Base-by-base conservation (phyloP, 352 stramenopile genomes). In the Phytophthora constricta region DNA sequence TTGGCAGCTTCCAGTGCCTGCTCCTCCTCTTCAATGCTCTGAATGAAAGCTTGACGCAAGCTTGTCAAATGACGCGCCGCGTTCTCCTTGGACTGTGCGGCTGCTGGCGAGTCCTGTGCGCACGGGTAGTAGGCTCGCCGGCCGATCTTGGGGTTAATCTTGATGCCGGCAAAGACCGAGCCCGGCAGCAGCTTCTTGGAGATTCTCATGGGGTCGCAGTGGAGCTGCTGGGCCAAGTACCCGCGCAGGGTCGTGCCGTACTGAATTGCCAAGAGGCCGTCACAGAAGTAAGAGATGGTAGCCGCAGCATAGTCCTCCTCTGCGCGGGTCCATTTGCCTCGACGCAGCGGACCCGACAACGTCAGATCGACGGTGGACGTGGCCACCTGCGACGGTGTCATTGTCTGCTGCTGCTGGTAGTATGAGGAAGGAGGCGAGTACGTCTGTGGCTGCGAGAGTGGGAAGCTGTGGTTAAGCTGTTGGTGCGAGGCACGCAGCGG, bases 201-300 rank as follows among this genome's bases (percentile, higher is more conserved):
- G 62, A 92, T 87, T 16, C 84, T 76, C 84, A 92, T 92, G 22
- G 84, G 84, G 50, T 89, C 79, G 65, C 84, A 93, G 61, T 93
- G 79, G 1, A 93, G 68, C 46, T 88, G 74, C 57, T 89, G 75
- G 2, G 84, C 84, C 34, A 93, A 68, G 66, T 88, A 93, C 22
- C 82, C 79, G n/a, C 84, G 79, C 27, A 93, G 67, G 16, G 80
- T 90, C 48, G 85, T 91, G 61, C 85, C 85, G 67, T 89, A 90
- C 64, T 89, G 81, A 28, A 93, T 79, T 25, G 80, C 72, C 25
- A 93, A 70, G 27, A 90, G 62, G 9, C 84, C 84, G 20, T 77
- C 67, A 46, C 84, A 79, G 54, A 92, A 92, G 73, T 90, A 89
- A 28, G 74, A 80, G 67, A 92, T 92, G 25, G 79, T 87, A 20